Evolutionary conservation across 2,329 filamentous ascomycete species (phyloP).

Genomic region (Ophiocordyceps camponoti-saundersi): DNA sequence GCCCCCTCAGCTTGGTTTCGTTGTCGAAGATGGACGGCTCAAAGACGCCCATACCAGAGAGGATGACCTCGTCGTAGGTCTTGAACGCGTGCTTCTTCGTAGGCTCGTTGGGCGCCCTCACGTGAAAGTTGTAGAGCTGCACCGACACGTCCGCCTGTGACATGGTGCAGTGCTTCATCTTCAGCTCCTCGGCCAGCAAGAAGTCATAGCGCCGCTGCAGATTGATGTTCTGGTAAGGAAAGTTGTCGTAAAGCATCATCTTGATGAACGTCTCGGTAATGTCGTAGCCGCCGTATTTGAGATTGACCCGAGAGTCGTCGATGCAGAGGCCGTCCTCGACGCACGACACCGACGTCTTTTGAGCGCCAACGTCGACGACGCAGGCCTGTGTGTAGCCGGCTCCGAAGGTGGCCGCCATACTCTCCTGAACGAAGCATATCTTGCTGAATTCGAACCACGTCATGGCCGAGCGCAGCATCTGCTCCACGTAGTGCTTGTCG

Average conservation of each 20-base stretch:
- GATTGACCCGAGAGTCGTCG: conserved; percentile 85
- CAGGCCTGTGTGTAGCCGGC: conserved; percentile 89
- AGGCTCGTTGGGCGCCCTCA: conserved; percentile 73
- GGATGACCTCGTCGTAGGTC: conserved; percentile 86
- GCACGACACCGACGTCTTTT: conserved; percentile 94
- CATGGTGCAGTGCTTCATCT: conserved; percentile 84
- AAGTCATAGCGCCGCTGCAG: conserved; percentile 81
- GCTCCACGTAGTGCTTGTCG: conserved; percentile 81
- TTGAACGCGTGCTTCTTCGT: conserved; percentile 93
- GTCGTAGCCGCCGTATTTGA: conserved; percentile 86
- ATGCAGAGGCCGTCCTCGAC: conserved; percentile 92
- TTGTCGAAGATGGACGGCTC: conserved; percentile 79
- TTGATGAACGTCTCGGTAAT: conserved; percentile 90
- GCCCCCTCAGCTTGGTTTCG: conserved; percentile 57
- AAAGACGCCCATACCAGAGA: conserved; percentile 89
- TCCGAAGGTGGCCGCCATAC: conserved; percentile 83
- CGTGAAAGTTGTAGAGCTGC: conserved; percentile 76
- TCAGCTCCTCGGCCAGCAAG: conserved; percentile 83
- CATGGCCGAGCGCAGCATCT: conserved; percentile 70
- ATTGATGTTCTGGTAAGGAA: conserved; percentile 92
- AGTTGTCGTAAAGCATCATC: conserved; percentile 95
- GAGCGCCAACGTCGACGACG: conserved; percentile 88
- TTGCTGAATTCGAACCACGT: conserved; percentile 78
- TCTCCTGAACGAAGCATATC: conserved; percentile 91
- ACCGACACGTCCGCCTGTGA: conserved; percentile 80